Percentiles rank a stretch among this genome's conserved stretches.
These are phyloP conservation scores for Leucocoprinus birnbaumii DNA, from an alignment of 768 basidiomycete species.

Conservation along the genomic window DNA sequence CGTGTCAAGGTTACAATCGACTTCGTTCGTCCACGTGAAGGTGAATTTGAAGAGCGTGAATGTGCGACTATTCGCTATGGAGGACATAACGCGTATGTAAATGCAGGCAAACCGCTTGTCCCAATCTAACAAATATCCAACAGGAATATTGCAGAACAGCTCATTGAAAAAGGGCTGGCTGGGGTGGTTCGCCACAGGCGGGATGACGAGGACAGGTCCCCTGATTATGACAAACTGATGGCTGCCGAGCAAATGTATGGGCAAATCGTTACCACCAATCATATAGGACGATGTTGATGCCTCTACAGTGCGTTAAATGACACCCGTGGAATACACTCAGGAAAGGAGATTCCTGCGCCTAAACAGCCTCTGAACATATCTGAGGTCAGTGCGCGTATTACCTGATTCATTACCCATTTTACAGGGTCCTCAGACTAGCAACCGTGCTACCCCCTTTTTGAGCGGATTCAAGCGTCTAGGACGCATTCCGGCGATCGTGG, in stretches of 20 bases:
- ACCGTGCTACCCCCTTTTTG: slow-evolving; percentile 83
- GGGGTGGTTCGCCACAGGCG: slow-evolving; percentile 88
- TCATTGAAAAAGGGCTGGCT: slow-evolving; percentile 92
- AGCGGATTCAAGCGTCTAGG: slow-evolving; percentile 91
- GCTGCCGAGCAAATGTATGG: slow-evolving; percentile 90
- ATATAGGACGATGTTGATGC: neutral
- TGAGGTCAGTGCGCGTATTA: slow-evolving; percentile 51
- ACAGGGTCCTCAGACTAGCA: slow-evolving; percentile 42
- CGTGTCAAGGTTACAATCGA: slow-evolving; percentile 81
- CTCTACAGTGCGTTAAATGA: slow-evolving; percentile 69
- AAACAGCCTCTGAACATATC: slow-evolving; percentile 89
- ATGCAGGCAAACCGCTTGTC: neutral
- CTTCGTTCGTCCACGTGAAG: slow-evolving; percentile 88
- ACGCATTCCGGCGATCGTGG: slow-evolving; percentile 80
- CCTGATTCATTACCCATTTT: neutral
- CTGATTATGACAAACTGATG: slow-evolving; percentile 95
- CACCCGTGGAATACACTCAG: slow-evolving; percentile 83
- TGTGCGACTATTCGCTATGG: slow-evolving; percentile 88
- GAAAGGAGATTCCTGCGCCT: slow-evolving; percentile 80
- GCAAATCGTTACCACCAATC: too few species aligned
- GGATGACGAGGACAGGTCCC: slow-evolving; percentile 94
- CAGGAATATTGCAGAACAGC: slow-evolving; percentile 89
- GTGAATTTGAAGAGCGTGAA: slow-evolving; percentile 92
- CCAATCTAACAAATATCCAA: neutral
- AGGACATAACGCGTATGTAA: slow-evolving; percentile 69